Evolutionary conservation across 345 rosid species (phyloP).

Genomic region (Rhizophora mangle): DNA sequence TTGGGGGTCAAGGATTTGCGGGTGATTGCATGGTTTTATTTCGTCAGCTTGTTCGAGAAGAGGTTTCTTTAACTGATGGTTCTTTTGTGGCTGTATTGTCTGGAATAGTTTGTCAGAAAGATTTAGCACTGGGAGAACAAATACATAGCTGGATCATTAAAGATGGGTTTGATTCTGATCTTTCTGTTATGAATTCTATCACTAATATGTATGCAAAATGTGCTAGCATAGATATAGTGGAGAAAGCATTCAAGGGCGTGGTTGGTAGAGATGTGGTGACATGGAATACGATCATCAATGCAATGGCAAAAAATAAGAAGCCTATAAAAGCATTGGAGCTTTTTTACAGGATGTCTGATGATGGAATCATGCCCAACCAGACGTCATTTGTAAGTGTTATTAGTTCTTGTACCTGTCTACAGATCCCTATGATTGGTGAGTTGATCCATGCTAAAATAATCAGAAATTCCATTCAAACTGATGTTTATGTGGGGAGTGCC

Average conservation of each 20-base stretch:
- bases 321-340: conserved; percentile 47
- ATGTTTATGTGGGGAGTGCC: conserved; percentile 60
- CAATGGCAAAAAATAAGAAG: conserved; percentile 40
- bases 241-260: conserved; percentile 46
- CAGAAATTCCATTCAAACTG: conserved; percentile 42
- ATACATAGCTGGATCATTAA: conserved; percentile 62
- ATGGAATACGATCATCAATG: conserved; percentile 68
- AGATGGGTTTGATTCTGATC: conserved; percentile 36
- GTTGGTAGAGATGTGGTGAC: conserved; percentile 50
- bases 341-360: conserved; percentile 41
- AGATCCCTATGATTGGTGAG: conserved; percentile 40
- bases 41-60: conserved; percentile 43
- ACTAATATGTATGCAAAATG: conserved; percentile 62
- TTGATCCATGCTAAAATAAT: conserved; percentile 54
- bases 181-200: conserved; percentile 54
- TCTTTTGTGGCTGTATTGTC: conserved; percentile 63
- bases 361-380: conserved; percentile 43
- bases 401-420: conserved; percentile 41
- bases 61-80: conserved; percentile 43
- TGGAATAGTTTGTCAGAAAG: conserved; percentile 39
- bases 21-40: conserved; percentile 46
- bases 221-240: conserved; percentile 30
- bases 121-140: conserved; percentile 50
- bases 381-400: conserved; percentile 53
- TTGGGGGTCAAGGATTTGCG: conserved; percentile 47